Conservation (phyloP, 306 rosid species). For the Prosopis cineraria region DNA sequence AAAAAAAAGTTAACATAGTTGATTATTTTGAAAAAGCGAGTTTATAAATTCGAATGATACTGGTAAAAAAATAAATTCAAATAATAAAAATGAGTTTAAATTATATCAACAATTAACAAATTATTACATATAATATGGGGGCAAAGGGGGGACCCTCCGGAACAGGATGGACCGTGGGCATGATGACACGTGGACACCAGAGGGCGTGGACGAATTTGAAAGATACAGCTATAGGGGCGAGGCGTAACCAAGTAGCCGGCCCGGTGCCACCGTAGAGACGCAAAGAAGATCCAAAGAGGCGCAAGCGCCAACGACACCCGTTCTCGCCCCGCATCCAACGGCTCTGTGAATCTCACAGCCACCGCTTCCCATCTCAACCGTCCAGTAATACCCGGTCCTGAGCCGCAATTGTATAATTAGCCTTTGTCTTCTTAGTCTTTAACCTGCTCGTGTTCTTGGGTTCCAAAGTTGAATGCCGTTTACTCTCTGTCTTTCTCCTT, state of each 20-base stretch:
- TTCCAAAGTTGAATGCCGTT: constrained; percentile 53
- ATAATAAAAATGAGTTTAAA: not conserved
- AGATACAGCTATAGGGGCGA: constrained; percentile 43
- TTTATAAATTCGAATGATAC: too few relatives aligned
- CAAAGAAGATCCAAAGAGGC: constrained; percentile 84
- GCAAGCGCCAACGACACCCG: constrained; percentile 83
- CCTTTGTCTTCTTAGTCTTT: constrained; percentile 42
- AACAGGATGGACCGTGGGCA: not conserved
- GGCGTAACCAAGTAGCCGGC: constrained; percentile 78
- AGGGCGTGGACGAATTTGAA: constrained; percentile 34
- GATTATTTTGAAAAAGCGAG: too few relatives aligned
- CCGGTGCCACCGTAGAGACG: constrained; percentile 65
- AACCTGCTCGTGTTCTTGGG: constrained; percentile 53
- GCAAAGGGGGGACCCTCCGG: not conserved
- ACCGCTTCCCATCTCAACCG: constrained; percentile 62
- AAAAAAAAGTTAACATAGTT: too few relatives aligned
- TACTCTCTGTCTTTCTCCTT: constrained; percentile 30
- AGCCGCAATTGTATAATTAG: constrained; percentile 44
- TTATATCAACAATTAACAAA: too few relatives aligned
- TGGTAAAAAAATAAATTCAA: too few relatives aligned
- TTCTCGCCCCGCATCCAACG: constrained; percentile 58
- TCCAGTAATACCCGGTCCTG: constrained; percentile 18
- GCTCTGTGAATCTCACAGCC: constrained; percentile 30
- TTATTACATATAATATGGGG: too few relatives aligned
- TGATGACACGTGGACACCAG: constrained; percentile 8